Base-by-base conservation (phyloP, 2,329 filamentous ascomycete genomes). In the Exophiala spinifera region DNA sequence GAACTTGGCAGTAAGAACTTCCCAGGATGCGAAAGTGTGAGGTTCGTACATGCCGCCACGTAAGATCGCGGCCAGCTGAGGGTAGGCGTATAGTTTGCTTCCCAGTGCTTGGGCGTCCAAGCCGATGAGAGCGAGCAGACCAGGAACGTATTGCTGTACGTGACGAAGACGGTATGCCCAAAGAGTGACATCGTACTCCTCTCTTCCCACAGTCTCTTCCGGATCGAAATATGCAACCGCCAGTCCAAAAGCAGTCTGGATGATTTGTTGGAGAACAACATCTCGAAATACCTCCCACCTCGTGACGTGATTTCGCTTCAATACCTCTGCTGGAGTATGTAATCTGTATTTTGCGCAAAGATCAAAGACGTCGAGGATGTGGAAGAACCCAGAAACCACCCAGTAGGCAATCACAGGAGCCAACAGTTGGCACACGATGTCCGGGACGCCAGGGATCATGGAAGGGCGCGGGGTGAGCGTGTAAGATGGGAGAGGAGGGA, bases 291-390 rank as follows among this genome's bases (percentile, higher is more conserved):
- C 91, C 66, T 96, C 87, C 74, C 82, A 89, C 59, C 90, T 84
- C 44, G 88, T 83, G 49, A 90, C 92, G 67, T 89, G 89, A 72
- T 96, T 96, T 65, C 91, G 84, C 71, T 89, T 89, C 33, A 85
- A 70, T 60, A 97, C 87, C 72, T 97, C 92, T 49, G 90, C 91
- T 13, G 94, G 94, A 0, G 94, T 97, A 74, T 99, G 94, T 39
- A 99, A 79, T 60, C 94, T 87, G 74, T 97, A 96, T 66, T 95
- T 84, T 15, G 91, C 86, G 70, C 92, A 95, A 34, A 92, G 76
- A 70, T 96, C 89, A 73, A 86, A 85, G 55, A 85, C 77, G 73
- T 99, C 94, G 66, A 97, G 85, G 63, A 85, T 68, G 76, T 97
- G 92, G 76, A 95, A 99, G 69, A 92, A 74, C 69, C 89, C 74